phyloP scores from a whole-genome alignment of 768 basidiomycete genomes.

The Leucosporidium scottii region DNA sequence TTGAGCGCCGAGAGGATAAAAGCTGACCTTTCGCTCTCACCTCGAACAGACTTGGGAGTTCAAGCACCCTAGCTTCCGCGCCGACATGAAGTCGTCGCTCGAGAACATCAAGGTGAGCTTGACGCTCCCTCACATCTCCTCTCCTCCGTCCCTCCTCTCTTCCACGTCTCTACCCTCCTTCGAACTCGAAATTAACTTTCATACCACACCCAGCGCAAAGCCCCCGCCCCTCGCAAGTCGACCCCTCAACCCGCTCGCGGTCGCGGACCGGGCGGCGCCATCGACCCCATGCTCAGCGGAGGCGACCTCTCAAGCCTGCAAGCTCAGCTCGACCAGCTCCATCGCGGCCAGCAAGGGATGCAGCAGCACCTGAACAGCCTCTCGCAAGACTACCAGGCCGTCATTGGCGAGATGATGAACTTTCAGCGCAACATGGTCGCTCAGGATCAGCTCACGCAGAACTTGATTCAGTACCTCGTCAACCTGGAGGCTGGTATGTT shows the following conservation, averaged over 20 bases:
- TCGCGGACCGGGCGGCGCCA: neutral
- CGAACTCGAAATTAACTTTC: neutral
- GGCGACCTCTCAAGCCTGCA: conserved; percentile 46
- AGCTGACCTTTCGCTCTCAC: neutral
- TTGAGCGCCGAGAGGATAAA: neutral
- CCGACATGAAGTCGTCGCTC: conserved; percentile 52
- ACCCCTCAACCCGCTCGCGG: neutral
- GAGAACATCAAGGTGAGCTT: conserved; percentile 50
- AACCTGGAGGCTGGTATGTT: conserved; percentile 56
- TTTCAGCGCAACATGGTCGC: conserved; percentile 70
- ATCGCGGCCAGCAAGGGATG: conserved; percentile 51
- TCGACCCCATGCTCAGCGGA: conserved; percentile 4
- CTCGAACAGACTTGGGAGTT: conserved; percentile 44
- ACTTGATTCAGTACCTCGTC: conserved; percentile 71
- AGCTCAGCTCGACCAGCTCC: conserved; percentile 50
- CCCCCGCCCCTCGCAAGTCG: conserved; percentile 12
- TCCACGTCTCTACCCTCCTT: neutral
- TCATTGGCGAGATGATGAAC: conserved; percentile 63
- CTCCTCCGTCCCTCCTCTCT: neutral
- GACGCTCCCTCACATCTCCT: neutral
- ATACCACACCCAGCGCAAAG: conserved; percentile 17
- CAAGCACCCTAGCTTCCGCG: conserved; percentile 51
- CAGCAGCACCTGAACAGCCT: conserved; percentile 53
- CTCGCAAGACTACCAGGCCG: conserved; percentile 60
- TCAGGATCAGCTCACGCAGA: conserved; percentile 77